A percentile compares a stretch with the other conserved stretches of the same genome.
These are phyloP conservation scores for Penicillium subrubescens DNA, from an alignment of 495 filamentous ascomycete species.

Conservation along the genomic window DNA sequence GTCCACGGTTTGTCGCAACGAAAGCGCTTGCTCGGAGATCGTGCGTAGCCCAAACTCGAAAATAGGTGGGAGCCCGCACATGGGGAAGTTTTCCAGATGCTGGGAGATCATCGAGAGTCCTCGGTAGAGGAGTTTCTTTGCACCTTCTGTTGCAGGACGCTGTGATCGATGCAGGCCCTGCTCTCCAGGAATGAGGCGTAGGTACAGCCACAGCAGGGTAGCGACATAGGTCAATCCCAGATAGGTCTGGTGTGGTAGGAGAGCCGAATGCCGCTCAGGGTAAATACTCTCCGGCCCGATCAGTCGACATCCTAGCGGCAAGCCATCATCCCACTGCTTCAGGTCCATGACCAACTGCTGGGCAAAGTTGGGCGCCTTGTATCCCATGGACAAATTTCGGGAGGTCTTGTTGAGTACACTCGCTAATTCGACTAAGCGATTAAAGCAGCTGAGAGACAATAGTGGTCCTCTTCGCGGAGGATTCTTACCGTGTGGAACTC, in stretches of 20 bases:
- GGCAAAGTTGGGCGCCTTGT: constrained; percentile 37
- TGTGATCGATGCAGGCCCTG: constrained; percentile 39
- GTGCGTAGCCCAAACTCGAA: constrained; percentile 47
- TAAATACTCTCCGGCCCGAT: constrained; percentile 46
- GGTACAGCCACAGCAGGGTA: constrained; percentile 48
- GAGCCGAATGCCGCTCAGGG: constrained; percentile 43
- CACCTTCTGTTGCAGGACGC: constrained; percentile 43
- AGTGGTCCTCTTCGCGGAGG: constrained; percentile 53
- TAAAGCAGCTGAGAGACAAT: constrained; percentile 64
- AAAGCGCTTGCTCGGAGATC: constrained; percentile 41
- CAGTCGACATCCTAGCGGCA: constrained; percentile 46
- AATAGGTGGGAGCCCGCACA: constrained; percentile 50
- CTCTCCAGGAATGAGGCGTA: constrained; percentile 40
- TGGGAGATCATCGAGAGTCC: constrained; percentile 46
- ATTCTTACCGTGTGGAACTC: constrained; percentile 30
- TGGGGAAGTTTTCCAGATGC: constrained; percentile 49
- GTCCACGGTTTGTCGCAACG: constrained; percentile 37
- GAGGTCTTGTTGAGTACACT: constrained; percentile 50
- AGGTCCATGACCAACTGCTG: constrained; percentile 45
- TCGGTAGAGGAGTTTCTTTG: constrained; percentile 48
- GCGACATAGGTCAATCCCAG: constrained; percentile 49
- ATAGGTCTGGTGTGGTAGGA: constrained; percentile 55
- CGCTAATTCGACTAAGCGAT: constrained; percentile 53
- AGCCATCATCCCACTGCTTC: constrained; percentile 43
- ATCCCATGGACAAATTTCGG: constrained; percentile 34